Evolutionary conservation across 768 basidiomycete species (phyloP).

Genomic region (Megacollybia marginata): DNA sequence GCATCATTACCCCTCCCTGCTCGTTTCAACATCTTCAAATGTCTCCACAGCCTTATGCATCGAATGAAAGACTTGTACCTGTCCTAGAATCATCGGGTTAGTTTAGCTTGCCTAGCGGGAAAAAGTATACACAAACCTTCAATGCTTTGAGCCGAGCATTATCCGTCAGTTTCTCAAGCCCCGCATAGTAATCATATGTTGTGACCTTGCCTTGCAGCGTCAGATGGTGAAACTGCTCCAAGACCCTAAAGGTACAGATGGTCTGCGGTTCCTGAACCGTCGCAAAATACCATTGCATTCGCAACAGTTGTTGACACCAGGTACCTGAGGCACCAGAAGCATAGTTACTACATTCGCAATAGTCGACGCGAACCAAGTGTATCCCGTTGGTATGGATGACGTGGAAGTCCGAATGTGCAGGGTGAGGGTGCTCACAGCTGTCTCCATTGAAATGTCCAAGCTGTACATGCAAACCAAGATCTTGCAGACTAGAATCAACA

Average conservation of each 20-base stretch:
- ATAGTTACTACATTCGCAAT: too few species aligned
- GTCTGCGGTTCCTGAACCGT: not conserved
- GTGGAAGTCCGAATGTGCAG: too few species aligned
- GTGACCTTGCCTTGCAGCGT: not conserved
- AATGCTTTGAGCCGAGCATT: not conserved
- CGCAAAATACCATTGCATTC: not conserved
- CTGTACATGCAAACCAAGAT: too few species aligned
- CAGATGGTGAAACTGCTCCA: not conserved
- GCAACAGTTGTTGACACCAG: too few species aligned
- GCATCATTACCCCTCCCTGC: not conserved
- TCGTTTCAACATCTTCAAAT: not conserved
- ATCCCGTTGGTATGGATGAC: too few species aligned
- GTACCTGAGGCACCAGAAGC: too few species aligned
- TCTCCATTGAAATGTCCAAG: too few species aligned
- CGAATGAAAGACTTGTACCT: not conserved
- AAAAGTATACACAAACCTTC: not conserved
- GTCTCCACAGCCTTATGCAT: not conserved
- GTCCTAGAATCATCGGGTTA: not conserved
- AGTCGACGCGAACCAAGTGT: too few species aligned
- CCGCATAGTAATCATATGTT: not conserved
- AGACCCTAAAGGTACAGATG: not conserved
- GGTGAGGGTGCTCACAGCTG: too few species aligned
- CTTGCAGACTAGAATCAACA: too few species aligned
- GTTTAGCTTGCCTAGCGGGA: not conserved
- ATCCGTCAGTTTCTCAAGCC: not conserved